Conservation (phyloP, 2,329 filamentous ascomycete genomes). For the Xylaria sp. region DNA sequence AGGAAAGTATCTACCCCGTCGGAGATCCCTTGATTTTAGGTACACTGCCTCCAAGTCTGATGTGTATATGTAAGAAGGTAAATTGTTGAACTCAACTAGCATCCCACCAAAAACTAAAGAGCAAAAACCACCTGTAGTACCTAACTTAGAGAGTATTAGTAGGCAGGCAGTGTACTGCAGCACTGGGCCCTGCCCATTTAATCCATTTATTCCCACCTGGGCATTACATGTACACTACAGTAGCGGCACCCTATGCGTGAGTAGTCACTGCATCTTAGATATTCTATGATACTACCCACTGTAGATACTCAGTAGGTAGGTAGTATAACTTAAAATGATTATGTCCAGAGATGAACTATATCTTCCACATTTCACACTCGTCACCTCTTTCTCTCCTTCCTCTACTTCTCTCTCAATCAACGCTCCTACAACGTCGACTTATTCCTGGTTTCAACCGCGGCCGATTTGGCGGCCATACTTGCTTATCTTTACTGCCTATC, state of each 20-base stretch:
- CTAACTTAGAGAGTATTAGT: neutral
- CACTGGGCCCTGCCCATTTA: neutral
- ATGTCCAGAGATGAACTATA: constrained; percentile 18
- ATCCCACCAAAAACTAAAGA: constrained; percentile 14
- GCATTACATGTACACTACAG: constrained; percentile 6
- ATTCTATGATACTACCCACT: too few relatives aligned
- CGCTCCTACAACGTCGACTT: neutral
- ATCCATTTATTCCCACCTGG: constrained; percentile 11
- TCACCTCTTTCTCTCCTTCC: constrained; percentile 5
- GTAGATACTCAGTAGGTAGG: neutral
- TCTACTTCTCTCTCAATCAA: neutral
- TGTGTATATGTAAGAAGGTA: neutral
- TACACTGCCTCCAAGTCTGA: neutral
- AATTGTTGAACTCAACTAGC: neutral
- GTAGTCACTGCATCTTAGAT: neutral
- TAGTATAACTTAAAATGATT: constrained; percentile 27
- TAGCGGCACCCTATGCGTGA: constrained; percentile 3
- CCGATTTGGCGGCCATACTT: constrained; percentile 4
- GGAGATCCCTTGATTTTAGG: constrained; percentile 4
- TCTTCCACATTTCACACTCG: constrained; percentile 17
- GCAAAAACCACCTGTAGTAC: neutral
- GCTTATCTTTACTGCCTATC: neutral
- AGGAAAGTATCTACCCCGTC: constrained; percentile 1
- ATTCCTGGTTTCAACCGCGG: constrained; percentile 5
- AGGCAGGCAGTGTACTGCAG: neutral